Evolutionary conservation across 129 eudicot genomes (phyloP).

Genomic region (Saussurea involucrata): DNA sequence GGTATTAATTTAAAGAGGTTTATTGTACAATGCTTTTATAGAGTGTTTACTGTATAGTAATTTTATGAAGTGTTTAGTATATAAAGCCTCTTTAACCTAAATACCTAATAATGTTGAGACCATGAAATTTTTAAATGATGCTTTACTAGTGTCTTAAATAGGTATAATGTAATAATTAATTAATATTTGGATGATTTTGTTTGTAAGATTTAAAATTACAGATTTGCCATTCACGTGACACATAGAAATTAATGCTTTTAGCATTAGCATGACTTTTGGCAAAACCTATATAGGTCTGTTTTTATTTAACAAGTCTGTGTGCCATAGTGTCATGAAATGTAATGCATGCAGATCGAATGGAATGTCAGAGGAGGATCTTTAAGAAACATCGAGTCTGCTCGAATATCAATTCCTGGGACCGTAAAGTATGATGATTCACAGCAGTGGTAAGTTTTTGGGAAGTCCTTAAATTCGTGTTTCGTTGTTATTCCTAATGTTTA

Average conservation of each 20-base stretch:
- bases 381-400: slow-evolving; percentile 90
- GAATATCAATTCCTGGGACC: slow-evolving; percentile 91
- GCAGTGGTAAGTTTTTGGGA: slow-evolving; percentile 56
- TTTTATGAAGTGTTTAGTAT: background rate
- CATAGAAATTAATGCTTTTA: background rate
- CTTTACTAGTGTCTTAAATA: background rate
- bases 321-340: slow-evolving; percentile 5
- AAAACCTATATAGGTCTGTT: background rate
- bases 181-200: background rate
- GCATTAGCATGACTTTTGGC: background rate
- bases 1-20: background rate
- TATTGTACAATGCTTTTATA: background rate
- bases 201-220: background rate
- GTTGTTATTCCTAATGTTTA: background rate
- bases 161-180: too few relatives aligned
- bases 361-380: slow-evolving; percentile 86
- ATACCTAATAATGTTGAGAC: background rate
- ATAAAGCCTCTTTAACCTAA: background rate
- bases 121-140: background rate
- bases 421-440: slow-evolving; percentile 67
- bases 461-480: background rate
- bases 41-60: background rate
- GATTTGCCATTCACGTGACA: background rate
- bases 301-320: slow-evolving; percentile 1
- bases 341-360: slow-evolving; percentile 75